Evolutionary conservation across 805 yeast genomes (phyloP).

Genomic region (Brettanomyces nanus): DNA sequence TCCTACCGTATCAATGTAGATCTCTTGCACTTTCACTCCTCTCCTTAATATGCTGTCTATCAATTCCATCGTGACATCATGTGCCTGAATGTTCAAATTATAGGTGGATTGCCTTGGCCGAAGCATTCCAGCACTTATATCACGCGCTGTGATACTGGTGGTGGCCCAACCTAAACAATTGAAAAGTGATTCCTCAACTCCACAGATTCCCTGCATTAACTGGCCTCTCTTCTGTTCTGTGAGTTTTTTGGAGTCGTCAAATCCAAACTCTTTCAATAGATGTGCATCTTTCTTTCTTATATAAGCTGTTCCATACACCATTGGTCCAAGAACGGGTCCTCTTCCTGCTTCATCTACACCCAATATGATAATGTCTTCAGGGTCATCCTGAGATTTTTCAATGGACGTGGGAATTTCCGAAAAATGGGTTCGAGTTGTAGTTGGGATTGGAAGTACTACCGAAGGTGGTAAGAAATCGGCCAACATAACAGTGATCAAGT

Average conservation of each 20-base stretch:
- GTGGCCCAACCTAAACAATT: slow-evolving; percentile 81
- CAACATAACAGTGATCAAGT: not conserved
- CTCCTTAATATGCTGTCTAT: slow-evolving; percentile 55
- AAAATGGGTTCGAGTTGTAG: slow-evolving; percentile 38
- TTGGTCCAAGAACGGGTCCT: slow-evolving; percentile 96
- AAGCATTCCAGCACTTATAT: slow-evolving; percentile 85
- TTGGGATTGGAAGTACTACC: slow-evolving; percentile 22
- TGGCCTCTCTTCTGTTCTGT: slow-evolving; percentile 62
- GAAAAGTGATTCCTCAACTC: slow-evolving; percentile 38
- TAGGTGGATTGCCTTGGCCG: slow-evolving; percentile 41
- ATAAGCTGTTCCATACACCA: slow-evolving; percentile 91
- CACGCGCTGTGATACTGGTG: slow-evolving; percentile 75
- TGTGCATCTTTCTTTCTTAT: slow-evolving; percentile 47
- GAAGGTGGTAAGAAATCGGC: slow-evolving; percentile 28
- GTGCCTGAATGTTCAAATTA: slow-evolving; percentile 93
- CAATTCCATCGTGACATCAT: slow-evolving; percentile 80
- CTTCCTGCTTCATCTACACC: slow-evolving; percentile 99
- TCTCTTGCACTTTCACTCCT: slow-evolving; percentile 59
- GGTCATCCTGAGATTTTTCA: slow-evolving; percentile 10
- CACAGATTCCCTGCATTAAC: slow-evolving; percentile 45
- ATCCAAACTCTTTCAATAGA: slow-evolving; percentile 55
- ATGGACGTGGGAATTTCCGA: slow-evolving; percentile 41
- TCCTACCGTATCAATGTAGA: slow-evolving; percentile 94
- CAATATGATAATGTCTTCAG: slow-evolving; percentile 38
- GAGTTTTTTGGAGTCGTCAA: slow-evolving; percentile 88